These are phyloP conservation scores for Solanum peruvianum DNA, from an alignment of 257 asterid species.

Conservation along the genomic window DNA sequence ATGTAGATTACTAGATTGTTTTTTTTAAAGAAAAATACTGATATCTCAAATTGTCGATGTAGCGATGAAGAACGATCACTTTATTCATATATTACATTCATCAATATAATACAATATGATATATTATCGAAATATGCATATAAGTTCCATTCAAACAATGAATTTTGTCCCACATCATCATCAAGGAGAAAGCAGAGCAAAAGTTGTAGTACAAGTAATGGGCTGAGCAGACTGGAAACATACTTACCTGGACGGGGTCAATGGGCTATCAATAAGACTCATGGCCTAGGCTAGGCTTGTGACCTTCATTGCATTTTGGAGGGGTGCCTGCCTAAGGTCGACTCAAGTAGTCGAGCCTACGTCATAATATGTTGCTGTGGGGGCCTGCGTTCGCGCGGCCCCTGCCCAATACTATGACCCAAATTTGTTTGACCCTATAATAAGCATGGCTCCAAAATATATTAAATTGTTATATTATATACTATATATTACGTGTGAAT, in stretches of 20 bases:
- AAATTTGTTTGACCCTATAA: accelerated
- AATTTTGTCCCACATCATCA: background rate
- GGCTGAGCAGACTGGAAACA: background rate
- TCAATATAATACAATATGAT: too few species aligned
- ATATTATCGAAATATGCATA: too few species aligned
- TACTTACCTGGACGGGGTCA: slow-evolving; percentile 28
- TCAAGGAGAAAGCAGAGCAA: background rate
- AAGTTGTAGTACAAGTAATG: background rate
- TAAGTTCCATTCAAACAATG: background rate
- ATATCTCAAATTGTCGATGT: too few species aligned
- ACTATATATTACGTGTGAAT: too few species aligned
- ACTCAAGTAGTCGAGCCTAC: slow-evolving; percentile 10
- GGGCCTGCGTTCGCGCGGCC: slow-evolving; percentile 19
- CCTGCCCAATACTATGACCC: background rate
- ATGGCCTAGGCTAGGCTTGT: slow-evolving; percentile 18
- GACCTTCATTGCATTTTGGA: slow-evolving; percentile 23
- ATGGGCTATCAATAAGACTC: slow-evolving; percentile 12
- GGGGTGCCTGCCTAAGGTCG: slow-evolving; percentile 15
- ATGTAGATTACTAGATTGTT: background rate
- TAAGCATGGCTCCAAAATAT: too few species aligned
- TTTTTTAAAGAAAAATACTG: too few species aligned
- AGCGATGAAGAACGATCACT: too few species aligned
- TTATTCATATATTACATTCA: too few species aligned
- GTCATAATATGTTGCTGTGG: slow-evolving; percentile 11
- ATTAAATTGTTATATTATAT: too few species aligned